A percentile compares a stretch with the other conserved stretches of the same genome.
Conservation (phyloP, 805 yeast genomes). For the Komagataella mondaviorum region DNA sequence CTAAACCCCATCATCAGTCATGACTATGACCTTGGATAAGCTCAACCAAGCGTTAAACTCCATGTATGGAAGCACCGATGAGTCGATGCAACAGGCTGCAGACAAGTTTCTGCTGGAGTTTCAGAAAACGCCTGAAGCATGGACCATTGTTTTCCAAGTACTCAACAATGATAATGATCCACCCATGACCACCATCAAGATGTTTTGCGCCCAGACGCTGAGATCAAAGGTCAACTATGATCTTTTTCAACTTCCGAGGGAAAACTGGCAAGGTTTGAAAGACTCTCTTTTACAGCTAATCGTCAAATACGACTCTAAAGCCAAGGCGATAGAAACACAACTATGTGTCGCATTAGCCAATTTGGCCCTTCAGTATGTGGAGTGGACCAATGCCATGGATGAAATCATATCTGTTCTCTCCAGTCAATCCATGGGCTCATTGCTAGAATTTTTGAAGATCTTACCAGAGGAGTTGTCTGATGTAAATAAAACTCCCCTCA, state of each 20-base stretch:
- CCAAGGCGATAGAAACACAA: slow-evolving; percentile 65
- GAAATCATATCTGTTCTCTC: slow-evolving; percentile 48
- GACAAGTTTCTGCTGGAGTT: slow-evolving; percentile 56
- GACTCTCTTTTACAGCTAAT: slow-evolving; percentile 50
- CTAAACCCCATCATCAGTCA: background rate
- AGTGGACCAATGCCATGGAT: slow-evolving; percentile 59
- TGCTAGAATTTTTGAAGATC: slow-evolving; percentile 73
- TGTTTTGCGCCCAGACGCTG: slow-evolving; percentile 87
- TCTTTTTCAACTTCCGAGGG: slow-evolving; percentile 58
- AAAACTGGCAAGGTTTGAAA: slow-evolving; percentile 47
- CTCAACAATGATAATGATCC: slow-evolving; percentile 20
- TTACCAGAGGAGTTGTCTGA: slow-evolving; percentile 86
- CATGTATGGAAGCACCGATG: slow-evolving; percentile 19
- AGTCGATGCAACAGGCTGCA: slow-evolving; percentile 28
- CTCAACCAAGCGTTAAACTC: slow-evolving; percentile 32
- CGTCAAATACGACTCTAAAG: slow-evolving; percentile 28
- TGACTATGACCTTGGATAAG: slow-evolving; percentile 8
- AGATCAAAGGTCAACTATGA: slow-evolving; percentile 80
- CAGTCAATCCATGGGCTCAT: slow-evolving; percentile 24
- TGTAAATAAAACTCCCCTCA: slow-evolving; percentile 60
- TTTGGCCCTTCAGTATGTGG: slow-evolving; percentile 60
- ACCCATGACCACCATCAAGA: slow-evolving; percentile 30
- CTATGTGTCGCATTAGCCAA: slow-evolving; percentile 72
- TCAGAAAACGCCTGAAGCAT: slow-evolving; percentile 73
- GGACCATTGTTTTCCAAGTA: slow-evolving; percentile 55